Conservation (phyloP, 768 basidiomycete genomes). For the Mycena venus region DNA sequence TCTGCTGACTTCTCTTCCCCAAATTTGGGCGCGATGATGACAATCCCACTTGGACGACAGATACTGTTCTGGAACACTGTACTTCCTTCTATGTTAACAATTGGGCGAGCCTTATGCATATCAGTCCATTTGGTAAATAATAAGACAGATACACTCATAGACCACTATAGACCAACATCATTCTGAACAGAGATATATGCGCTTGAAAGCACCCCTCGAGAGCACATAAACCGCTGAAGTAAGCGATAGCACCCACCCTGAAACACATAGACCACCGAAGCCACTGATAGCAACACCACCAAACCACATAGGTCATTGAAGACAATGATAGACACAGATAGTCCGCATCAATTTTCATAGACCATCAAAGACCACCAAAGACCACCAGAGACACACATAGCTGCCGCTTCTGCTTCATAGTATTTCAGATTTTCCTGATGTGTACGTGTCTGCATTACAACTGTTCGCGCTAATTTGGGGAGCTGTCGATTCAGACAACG, state of each 20-base stretch:
- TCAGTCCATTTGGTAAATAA: conserved; percentile 40
- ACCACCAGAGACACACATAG: too few species aligned
- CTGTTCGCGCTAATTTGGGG: neutral
- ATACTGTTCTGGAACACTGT: conserved; percentile 37
- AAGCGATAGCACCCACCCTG: neutral
- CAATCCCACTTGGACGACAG: conserved; percentile 18
- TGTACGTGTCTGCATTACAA: neutral
- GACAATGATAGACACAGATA: neutral
- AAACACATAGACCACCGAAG: neutral
- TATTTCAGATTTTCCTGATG: too few species aligned
- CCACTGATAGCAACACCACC: neutral
- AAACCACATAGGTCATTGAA: neutral
- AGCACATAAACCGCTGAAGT: neutral
- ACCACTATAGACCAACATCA: neutral
- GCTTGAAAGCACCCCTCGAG: neutral
- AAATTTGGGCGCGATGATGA: conserved; percentile 18
- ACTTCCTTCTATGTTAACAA: conserved; percentile 42
- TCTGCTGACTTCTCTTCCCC: conserved; percentile 52
- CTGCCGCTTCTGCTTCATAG: too few species aligned
- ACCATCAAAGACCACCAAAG: too few species aligned
- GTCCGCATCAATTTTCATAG: too few species aligned
- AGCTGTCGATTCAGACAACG: neutral
- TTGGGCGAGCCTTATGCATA: conserved; percentile 41
- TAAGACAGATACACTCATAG: neutral
- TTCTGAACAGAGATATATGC: neutral